phyloP scores from a whole-genome alignment of 805 yeast genomes.

The Lachancea quebecensis region DNA sequence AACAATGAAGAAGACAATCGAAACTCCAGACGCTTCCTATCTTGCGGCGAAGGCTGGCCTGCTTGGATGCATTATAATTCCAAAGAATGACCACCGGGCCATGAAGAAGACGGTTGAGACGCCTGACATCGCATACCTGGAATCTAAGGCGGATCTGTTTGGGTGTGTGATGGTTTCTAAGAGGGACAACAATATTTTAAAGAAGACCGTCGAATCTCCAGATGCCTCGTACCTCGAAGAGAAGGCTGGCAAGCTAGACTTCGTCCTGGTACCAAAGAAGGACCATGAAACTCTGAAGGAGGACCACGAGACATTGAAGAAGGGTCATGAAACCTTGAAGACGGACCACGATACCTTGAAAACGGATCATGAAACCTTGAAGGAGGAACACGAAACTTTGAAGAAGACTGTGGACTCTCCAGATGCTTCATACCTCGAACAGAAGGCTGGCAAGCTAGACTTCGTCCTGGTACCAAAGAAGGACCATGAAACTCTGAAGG shows the following conservation, averaged over 20 bases:
- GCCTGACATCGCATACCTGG: background rate
- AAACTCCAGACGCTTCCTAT: background rate
- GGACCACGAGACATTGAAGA: slow-evolving; percentile 3
- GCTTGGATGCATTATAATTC: slow-evolving; percentile 2
- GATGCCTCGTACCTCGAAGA: slow-evolving; percentile 12
- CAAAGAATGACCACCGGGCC: slow-evolving; percentile 10
- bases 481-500: too few relatives aligned
- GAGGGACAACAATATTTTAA: slow-evolving; percentile 10
- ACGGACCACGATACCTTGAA: too few relatives aligned
- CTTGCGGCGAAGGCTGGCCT: background rate
- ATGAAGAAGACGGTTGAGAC: slow-evolving; percentile 6
- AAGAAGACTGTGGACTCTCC: too few relatives aligned
- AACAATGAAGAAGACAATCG: background rate
- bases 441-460: too few relatives aligned
- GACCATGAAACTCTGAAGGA: slow-evolving; percentile 7
- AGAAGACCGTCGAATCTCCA: slow-evolving; percentile 25
- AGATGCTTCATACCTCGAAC: too few relatives aligned
- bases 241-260: slow-evolving; percentile 2
- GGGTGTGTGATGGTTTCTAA: slow-evolving; percentile 5
- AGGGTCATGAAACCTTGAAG: slow-evolving; percentile 11
- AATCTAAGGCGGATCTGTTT: background rate
- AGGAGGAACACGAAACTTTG: slow-evolving; percentile 8
- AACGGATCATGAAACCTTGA: slow-evolving; percentile 10
- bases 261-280: slow-evolving; percentile 13
- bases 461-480: too few relatives aligned